Evolutionary conservation across 2,329 filamentous ascomycete genomes (phyloP).

Genomic region (Nigrograna mackinnonii): DNA sequence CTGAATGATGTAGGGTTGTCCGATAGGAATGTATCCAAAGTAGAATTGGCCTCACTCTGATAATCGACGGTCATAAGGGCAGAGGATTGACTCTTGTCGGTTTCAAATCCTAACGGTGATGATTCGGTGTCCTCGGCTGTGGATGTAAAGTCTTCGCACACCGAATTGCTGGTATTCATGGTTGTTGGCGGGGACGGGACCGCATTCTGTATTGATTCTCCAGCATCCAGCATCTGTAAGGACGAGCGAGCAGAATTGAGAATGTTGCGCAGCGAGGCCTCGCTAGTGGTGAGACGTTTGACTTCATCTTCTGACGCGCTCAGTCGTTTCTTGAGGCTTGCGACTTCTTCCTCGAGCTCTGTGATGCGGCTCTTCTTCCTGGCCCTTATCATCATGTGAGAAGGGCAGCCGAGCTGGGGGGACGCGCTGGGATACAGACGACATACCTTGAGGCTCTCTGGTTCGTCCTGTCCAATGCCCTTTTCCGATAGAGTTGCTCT

Average conservation of each 20-base stretch:
- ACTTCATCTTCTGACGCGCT: slow-evolving; percentile 6
- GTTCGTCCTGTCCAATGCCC: slow-evolving; percentile 11
- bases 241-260: slow-evolving; percentile 9
- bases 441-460: slow-evolving; percentile 10
- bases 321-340: neutral
- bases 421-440: neutral
- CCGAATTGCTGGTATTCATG: too few relatives aligned
- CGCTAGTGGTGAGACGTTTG: slow-evolving; percentile 5
- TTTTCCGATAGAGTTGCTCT: slow-evolving; percentile 12
- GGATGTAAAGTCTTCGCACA: too few relatives aligned
- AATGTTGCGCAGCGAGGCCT: slow-evolving; percentile 7
- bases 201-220: neutral
- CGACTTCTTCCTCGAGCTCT: slow-evolving; percentile 2
- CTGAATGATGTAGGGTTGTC: too few relatives aligned
- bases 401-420: neutral
- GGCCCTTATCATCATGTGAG: slow-evolving; percentile 2
- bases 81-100: too few relatives aligned
- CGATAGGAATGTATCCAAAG: too few relatives aligned
- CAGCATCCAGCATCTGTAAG: slow-evolving; percentile 5
- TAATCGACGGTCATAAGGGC: too few relatives aligned
- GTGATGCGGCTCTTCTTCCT: slow-evolving; percentile 10
- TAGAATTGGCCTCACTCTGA: too few relatives aligned
- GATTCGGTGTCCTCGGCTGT: too few relatives aligned
- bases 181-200: too few relatives aligned
- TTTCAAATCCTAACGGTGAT: too few relatives aligned